Evolutionary conservation across 2,329 filamentous ascomycete species (phyloP).

Genomic region (Massarina eburnea): DNA sequence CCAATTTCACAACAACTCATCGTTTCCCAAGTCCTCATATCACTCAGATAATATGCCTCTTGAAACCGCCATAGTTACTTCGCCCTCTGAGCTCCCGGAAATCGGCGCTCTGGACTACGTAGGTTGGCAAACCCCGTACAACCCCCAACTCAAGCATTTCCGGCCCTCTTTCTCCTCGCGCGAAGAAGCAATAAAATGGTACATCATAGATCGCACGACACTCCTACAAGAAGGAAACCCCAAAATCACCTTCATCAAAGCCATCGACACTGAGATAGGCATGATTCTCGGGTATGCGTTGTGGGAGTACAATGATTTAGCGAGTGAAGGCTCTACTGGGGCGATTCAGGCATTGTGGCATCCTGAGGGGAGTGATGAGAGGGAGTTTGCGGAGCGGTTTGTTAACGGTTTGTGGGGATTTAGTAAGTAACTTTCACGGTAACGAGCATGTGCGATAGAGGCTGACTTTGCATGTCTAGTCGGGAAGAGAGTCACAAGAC

Average conservation of each 20-base stretch:
- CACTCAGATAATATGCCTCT: background rate
- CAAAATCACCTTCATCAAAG: conserved; percentile 17
- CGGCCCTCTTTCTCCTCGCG: conserved; percentile 15
- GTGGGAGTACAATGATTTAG: conserved; percentile 12
- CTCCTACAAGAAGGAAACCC: conserved; percentile 8
- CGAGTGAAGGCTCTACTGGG: conserved; percentile 1
- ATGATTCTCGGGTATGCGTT: conserved; percentile 18
- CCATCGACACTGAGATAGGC: conserved; percentile 15
- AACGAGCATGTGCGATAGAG: background rate
- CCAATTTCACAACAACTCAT: no score
- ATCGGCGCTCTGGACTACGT: conserved; percentile 21
- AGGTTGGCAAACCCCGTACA: conserved; percentile 23
- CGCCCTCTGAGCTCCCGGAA: conserved; percentile 13
- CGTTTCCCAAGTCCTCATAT: no score
- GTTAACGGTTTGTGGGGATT: conserved; percentile 27
- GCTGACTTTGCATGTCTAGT: background rate
- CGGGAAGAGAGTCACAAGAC: conserved; percentile 14
- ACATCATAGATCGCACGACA: background rate
- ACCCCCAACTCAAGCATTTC: conserved; percentile 31
- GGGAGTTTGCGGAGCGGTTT: conserved; percentile 26
- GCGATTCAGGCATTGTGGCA: conserved; percentile 19
- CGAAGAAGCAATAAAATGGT: conserved; percentile 14
- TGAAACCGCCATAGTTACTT: background rate
- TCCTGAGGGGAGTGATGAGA: conserved; percentile 21
- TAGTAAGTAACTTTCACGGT: conserved; percentile 1